Percentiles rank a stretch among this genome's conserved stretches.
Conservation (phyloP, 1,284 basidiomycete species). For the Anthracocystis walkeri region DNA sequence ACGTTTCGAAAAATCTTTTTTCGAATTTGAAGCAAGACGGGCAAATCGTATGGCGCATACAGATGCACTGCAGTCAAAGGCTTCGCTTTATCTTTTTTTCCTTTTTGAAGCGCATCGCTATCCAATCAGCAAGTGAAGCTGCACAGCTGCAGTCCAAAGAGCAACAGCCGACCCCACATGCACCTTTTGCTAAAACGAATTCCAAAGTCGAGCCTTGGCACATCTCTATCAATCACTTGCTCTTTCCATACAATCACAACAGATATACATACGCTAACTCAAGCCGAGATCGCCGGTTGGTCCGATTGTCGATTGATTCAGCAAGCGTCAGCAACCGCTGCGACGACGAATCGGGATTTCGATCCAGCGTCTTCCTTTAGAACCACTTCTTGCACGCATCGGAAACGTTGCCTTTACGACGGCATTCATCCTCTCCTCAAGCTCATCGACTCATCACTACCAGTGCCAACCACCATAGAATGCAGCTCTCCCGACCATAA, state of each 20-base stretch:
- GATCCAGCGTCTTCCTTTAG: background rate
- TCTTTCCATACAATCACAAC: background rate
- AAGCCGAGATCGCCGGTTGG: background rate
- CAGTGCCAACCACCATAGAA: constrained; percentile 10
- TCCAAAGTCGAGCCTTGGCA: constrained; percentile 9
- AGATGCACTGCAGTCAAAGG: background rate
- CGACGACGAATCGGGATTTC: background rate
- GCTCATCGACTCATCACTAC: too few relatives aligned
- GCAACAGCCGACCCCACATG: constrained; percentile 14
- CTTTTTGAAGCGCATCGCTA: constrained; percentile 3
- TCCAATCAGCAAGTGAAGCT: constrained; percentile 16
- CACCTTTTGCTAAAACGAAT: background rate
- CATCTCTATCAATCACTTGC: background rate
- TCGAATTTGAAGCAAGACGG: constrained; percentile 2
- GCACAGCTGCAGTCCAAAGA: constrained; percentile 3
- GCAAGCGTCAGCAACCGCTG: background rate
- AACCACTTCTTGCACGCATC: too few relatives aligned
- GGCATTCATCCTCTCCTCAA: too few relatives aligned
- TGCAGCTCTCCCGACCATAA: constrained; percentile 6
- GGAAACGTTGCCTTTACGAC: too few relatives aligned
- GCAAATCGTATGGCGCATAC: background rate
- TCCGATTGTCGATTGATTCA: constrained; percentile 1
- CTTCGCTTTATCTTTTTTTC: constrained; percentile 2
- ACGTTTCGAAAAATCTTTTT: background rate
- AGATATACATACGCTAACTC: background rate